Evolutionary conservation across 2,329 filamentous ascomycete species (phyloP), one percentile per base, ranked within the genome.

Genomic region (Aspergillus brasiliensis): DNA sequence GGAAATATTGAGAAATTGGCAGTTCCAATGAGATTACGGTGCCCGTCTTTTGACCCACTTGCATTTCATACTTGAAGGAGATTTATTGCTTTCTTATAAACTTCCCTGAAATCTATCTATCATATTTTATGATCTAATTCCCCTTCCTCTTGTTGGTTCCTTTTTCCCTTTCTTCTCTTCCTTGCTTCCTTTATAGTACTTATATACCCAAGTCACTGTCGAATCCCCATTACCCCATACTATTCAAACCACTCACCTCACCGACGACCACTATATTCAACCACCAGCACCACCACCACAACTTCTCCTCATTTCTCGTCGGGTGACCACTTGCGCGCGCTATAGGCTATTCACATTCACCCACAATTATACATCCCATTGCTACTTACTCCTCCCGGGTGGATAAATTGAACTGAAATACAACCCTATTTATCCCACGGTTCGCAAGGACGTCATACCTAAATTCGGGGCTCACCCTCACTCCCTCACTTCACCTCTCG

Each of bases 51-150:
- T 49, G 46, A 31, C 46, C 46, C 46, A 49, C 46, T 28, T 49
- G 46, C 25, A 49, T 28, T 49, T 28, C 25, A 49, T 49, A 49
- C 46, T 49, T 49, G 46, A 49, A 28, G 46, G 25, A 49, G 46
- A 49, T 49, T 49, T 49, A 49, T 49, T 28, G 28, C 13, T 34
- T 13, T 27, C 11, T 51, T 34, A 19, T 47, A 44, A 28, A 27
- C 46, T 27, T 25, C 46, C 46, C 46, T 49, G 46, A 27, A 49
- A 28, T 13, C 46, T 27, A 49, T 49, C 46, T 27, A 27, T 6
- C 23, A 49, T 28, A 19, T 34, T 15, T 34, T 34, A 34, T 34
- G 31, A 34, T 34, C 31, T 34, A 34, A 21, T 44, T 44, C 38
- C 40, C 21, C 40, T 44, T 44, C 40, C 40, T 44, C 40, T 34